A percentile compares a stretch with the other conserved stretches of the same genome.
phyloP scores from a whole-genome alignment of 2,329 filamentous ascomycete genomes.

The Xylaria sp. region DNA sequence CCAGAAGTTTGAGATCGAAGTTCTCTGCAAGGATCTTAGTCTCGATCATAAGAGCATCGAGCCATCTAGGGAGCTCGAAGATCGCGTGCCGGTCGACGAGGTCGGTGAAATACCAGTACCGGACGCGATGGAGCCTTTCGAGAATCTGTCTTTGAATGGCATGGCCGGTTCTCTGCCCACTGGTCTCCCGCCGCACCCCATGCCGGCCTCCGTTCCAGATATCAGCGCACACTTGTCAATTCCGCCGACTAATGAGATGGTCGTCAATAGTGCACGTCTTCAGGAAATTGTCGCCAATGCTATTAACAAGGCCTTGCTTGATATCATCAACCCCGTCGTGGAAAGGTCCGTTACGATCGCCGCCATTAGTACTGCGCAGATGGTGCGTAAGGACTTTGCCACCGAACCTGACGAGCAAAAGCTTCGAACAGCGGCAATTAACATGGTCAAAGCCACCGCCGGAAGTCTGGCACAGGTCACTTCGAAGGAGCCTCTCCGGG shows the following conservation, averaged over 20 bases:
- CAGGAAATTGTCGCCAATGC: conserved; percentile 82
- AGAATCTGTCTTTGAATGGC: conserved; percentile 77
- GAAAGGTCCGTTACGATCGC: conserved; percentile 98
- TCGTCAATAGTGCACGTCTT: conserved; percentile 69
- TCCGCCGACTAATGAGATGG: conserved; percentile 78
- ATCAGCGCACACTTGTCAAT: conserved; percentile 78
- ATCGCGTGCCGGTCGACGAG: conserved; percentile 68
- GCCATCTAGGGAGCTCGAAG: conserved; percentile 82
- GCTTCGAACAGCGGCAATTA: conserved; percentile 82
- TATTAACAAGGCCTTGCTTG: conserved; percentile 85
- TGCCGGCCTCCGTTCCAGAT: conserved; percentile 82
- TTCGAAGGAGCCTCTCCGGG: conserved; percentile 92
- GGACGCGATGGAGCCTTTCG: conserved; percentile 78
- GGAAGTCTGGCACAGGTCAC: conserved; percentile 96
- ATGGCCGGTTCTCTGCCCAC: conserved; percentile 69
- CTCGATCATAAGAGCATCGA: conserved; percentile 93
- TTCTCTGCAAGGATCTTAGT: conserved; percentile 88
- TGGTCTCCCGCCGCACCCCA: conserved; percentile 75
- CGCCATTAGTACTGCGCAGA: conserved; percentile 92
- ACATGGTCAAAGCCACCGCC: conserved; percentile 92
- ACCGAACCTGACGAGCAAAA: conserved; percentile 90
- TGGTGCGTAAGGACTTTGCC: conserved; percentile 94
- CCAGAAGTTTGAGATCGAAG: conserved; percentile 97
- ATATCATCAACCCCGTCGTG: conserved; percentile 97
- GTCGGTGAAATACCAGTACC: conserved; percentile 60